Conservation (phyloP, 495 filamentous ascomycete species). For the Podospora pseudopauciseta region DNA sequence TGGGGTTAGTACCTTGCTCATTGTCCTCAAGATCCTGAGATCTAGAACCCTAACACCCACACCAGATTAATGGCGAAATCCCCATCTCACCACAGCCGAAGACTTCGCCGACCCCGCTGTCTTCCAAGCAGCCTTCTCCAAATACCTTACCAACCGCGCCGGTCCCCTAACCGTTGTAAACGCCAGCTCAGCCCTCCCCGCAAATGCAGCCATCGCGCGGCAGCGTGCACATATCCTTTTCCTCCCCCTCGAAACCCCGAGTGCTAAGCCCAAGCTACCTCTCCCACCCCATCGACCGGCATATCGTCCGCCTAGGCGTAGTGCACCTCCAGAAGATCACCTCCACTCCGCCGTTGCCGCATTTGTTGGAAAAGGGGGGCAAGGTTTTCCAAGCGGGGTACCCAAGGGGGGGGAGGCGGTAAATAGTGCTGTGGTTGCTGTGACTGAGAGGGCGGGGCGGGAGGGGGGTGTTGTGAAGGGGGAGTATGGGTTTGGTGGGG, state of each 20-base stretch:
- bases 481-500: neutral
- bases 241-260: conserved; percentile 30
- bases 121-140: neutral
- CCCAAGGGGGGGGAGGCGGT: neutral
- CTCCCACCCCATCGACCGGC: conserved; percentile 46
- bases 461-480: neutral
- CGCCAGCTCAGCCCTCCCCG: neutral
- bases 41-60: neutral
- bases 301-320: conserved; percentile 39
- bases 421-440: conserved; percentile 8
- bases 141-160: neutral
- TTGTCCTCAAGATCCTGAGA: neutral
- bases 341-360: conserved; percentile 32
- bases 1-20: conserved; percentile 43
- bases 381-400: conserved; percentile 4
- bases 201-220: conserved; percentile 29
- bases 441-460: conserved; percentile 12
- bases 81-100: neutral
- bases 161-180: conserved; percentile 1
- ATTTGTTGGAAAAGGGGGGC: neutral
- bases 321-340: conserved; percentile 31
- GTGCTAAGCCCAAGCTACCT: conserved; percentile 53
- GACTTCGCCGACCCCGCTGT: neutral
- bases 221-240: conserved; percentile 47
- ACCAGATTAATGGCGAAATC: neutral